Evolutionary conservation across 169 alveolate species (phyloP).

Genomic region (Plasmodium yoelii): DNA sequence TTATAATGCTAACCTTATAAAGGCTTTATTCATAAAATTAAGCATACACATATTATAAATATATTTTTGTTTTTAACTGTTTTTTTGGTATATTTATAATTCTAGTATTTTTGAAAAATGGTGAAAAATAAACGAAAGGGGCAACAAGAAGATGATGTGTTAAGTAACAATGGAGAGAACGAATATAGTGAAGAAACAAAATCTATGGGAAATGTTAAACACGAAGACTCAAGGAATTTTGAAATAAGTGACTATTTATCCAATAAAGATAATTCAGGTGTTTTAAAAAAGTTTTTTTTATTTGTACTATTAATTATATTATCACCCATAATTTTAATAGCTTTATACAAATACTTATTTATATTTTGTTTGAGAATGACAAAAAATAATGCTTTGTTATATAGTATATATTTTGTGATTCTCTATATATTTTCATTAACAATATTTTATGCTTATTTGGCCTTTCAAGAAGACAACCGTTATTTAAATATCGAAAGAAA

Average conservation of each 20-base stretch:
- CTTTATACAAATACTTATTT: slow-evolving; percentile 30
- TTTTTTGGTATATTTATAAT: no score
- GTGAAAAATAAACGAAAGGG: background rate
- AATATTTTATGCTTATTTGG: slow-evolving; percentile 50
- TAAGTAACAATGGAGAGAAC: background rate
- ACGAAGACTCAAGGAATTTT: slow-evolving; percentile 12
- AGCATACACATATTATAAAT: no score
- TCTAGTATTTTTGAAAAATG: background rate
- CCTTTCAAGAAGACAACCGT: slow-evolving; percentile 30
- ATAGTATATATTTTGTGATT: slow-evolving; percentile 30
- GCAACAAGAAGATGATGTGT: background rate
- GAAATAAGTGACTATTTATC: slow-evolving; percentile 37
- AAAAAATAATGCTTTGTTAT: slow-evolving; percentile 30
- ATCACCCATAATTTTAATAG: slow-evolving; percentile 45
- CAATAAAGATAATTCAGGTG: slow-evolving; percentile 41
- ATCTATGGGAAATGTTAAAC: background rate
- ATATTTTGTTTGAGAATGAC: slow-evolving; percentile 13
- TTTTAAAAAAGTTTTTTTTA: slow-evolving; percentile 34
- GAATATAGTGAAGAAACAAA: background rate
- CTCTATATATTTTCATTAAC: slow-evolving; percentile 28
- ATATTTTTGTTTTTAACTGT: no score
- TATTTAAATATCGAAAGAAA: background rate
- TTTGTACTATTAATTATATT: slow-evolving; percentile 65
- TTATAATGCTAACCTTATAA: no score
- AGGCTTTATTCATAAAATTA: no score